These are phyloP conservation scores for Paracamarosporium sp. DNA, from an alignment of 2,329 filamentous ascomycete genomes.

Conservation along the genomic window DNA sequence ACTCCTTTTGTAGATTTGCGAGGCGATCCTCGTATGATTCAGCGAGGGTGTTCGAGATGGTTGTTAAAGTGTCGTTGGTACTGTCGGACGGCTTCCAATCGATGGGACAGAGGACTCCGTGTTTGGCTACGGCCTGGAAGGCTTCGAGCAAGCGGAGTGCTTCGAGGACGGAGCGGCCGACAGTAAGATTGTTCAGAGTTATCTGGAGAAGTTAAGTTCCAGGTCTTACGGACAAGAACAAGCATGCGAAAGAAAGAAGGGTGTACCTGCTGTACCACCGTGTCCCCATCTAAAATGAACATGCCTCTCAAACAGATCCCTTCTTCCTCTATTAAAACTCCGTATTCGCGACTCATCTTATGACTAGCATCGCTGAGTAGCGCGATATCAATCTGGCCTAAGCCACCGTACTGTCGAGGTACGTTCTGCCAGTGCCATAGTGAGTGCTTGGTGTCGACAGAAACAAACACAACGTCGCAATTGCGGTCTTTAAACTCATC, in stretches of 20 bases:
- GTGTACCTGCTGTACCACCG: constrained; percentile 36
- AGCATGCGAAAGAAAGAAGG: not conserved
- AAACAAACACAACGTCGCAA: constrained; percentile 34
- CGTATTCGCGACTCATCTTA: constrained; percentile 36
- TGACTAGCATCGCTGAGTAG: constrained; percentile 37
- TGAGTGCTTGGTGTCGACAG: constrained; percentile 38
- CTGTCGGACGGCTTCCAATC: constrained; percentile 34
- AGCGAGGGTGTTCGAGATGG: constrained; percentile 33
- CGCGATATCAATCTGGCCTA: constrained; percentile 34
- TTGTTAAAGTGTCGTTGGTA: constrained; percentile 24
- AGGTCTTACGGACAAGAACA: not conserved
- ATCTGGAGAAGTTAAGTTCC: constrained; percentile 17
- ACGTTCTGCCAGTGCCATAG: constrained; percentile 41
- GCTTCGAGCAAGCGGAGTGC: constrained; percentile 38
- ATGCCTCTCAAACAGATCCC: constrained; percentile 36
- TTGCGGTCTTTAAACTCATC: constrained; percentile 36
- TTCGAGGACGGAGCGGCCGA: constrained; percentile 39
- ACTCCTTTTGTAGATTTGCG: constrained; percentile 34
- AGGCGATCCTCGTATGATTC: constrained; percentile 35
- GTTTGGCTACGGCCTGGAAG: constrained; percentile 38
- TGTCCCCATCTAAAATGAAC: constrained; percentile 35
- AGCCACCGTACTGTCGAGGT: constrained; percentile 34
- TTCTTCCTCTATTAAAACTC: constrained; percentile 37
- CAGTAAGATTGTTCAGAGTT: constrained; percentile 37
- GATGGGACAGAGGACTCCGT: constrained; percentile 38